These are phyloP conservation scores for Apophysomyces elegans DNA, from an alignment of 371 early-diverging fungal genomes.

Conservation along the genomic window DNA sequence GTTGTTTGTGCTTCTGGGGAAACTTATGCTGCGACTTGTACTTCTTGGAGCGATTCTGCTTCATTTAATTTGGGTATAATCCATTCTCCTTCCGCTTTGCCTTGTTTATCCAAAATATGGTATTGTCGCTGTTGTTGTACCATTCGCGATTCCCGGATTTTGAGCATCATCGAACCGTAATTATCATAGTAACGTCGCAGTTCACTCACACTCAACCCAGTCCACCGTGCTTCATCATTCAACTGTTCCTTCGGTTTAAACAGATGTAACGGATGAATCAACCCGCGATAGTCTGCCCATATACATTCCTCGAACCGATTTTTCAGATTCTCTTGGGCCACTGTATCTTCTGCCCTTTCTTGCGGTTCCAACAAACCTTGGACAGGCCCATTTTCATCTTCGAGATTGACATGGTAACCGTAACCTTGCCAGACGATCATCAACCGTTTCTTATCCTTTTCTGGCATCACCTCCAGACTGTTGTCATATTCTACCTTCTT, in stretches of 20 bases:
- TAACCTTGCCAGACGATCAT: slow-evolving; percentile 49
- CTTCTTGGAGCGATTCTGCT: neutral
- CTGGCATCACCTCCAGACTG: slow-evolving; percentile 31
- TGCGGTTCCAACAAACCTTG: slow-evolving; percentile 2
- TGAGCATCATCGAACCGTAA: slow-evolving; percentile 50
- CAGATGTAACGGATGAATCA: slow-evolving; percentile 42
- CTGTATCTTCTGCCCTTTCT: neutral
- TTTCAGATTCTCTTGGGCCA: slow-evolving; percentile 1
- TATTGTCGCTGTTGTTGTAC: slow-evolving; percentile 40
- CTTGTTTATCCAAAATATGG: slow-evolving; percentile 22
- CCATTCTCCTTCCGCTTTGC: slow-evolving; percentile 27
- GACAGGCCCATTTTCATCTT: slow-evolving; percentile 3
- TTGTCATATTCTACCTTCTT: slow-evolving; percentile 44
- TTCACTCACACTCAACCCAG: slow-evolving; percentile 32
- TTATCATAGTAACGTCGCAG: slow-evolving; percentile 44
- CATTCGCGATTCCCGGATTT: slow-evolving; percentile 43
- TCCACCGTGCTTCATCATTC: slow-evolving; percentile 24
- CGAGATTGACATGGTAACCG: slow-evolving; percentile 24
- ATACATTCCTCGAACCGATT: slow-evolving; percentile 33
- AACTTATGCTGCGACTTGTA: slow-evolving; percentile 2
- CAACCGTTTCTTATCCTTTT: slow-evolving; percentile 12
- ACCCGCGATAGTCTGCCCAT: slow-evolving; percentile 40
- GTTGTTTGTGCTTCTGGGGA: neutral
- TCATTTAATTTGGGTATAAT: slow-evolving; percentile 29
- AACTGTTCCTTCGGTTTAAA: slow-evolving; percentile 20